Evolutionary conservation across 495 filamentous ascomycete species (phyloP), one percentile per base, ranked within the genome.

Genomic region (Tuber calosporum): DNA sequence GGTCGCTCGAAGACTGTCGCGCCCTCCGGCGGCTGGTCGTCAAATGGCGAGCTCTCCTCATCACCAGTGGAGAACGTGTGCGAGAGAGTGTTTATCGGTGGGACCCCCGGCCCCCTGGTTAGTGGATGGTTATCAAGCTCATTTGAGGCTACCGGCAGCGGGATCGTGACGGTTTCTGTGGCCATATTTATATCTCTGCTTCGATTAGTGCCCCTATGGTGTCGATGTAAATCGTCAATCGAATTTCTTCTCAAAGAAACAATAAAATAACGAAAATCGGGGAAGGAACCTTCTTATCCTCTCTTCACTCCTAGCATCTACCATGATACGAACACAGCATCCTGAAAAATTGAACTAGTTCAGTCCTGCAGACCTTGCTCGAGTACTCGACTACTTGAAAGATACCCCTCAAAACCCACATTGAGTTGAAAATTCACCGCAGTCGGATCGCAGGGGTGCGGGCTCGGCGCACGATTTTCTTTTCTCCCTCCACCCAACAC

Each of bases 1-100:
- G 71, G 78, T 22, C 69, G 68, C 43, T 77, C 73, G 20, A 79
- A 79, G 5, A 79, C 66, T 26, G 58, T 72, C 15, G 70, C 73
- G 0, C 78, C 78, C 48, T 74, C 73, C 1, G 78, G 78, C 6
- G 78, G 78, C 30, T 73, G 45, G 15, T 69, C 67, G 20, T 79
- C 43, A 36, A 42, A 42, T 17, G 68, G 72, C 13, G 74, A 74
- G 22, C 38, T 76, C 43, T 74, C 74, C 38, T 74, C 74, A 19
- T 76, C 74, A 2, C 42, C 40, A 30, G 38, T 30, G 26, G 26
- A 67, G 45, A 43, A 2, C 26, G 40, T 2, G 7, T 30, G 13
- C 3, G 40, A 37, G 43, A 4, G 69, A 6, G n/a, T 20, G 73
- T 34, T 15, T 53, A 38, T 30, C 45, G 37, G 20, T 2, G 26